Evolutionary conservation across 768 basidiomycete species (phyloP).

Genomic region (Tricholoma matsutake): DNA sequence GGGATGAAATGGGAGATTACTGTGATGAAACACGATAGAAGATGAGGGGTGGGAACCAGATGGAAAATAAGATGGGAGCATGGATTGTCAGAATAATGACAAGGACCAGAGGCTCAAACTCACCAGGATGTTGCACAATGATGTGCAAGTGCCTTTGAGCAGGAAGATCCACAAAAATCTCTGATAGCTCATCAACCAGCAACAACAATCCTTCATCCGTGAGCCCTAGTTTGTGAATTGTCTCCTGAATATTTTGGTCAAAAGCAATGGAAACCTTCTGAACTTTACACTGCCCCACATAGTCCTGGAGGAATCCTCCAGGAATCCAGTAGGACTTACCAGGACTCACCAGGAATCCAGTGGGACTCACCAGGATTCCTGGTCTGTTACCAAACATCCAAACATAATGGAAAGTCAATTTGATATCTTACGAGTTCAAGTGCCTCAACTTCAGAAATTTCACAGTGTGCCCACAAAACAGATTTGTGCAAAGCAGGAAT

Average conservation of each 20-base stretch:
- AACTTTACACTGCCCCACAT: no score
- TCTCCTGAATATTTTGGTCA: not conserved
- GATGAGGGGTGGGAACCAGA: not conserved
- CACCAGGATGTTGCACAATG: not conserved
- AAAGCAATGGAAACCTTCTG: no score
- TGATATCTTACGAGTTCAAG: no score
- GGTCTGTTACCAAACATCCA: no score
- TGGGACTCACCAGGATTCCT: no score
- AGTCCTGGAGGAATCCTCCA: no score
- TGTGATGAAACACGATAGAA: not conserved
- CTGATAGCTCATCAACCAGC: not conserved
- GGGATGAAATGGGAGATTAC: not conserved
- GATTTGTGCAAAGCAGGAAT: no score
- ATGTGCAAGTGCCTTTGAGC: not conserved
- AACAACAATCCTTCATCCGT: not conserved
- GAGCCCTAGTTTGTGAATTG: not conserved
- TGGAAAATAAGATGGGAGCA: not conserved
- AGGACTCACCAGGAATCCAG: no score
- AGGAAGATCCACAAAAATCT: not conserved
- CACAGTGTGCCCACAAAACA: no score
- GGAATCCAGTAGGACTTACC: no score
- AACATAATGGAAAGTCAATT: no score
- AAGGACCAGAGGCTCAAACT: not conserved
- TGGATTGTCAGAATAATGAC: not conserved
- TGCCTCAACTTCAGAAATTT: no score